Evolutionary conservation across 306 rosid species (phyloP).

Genomic region (Corylus avellana): DNA sequence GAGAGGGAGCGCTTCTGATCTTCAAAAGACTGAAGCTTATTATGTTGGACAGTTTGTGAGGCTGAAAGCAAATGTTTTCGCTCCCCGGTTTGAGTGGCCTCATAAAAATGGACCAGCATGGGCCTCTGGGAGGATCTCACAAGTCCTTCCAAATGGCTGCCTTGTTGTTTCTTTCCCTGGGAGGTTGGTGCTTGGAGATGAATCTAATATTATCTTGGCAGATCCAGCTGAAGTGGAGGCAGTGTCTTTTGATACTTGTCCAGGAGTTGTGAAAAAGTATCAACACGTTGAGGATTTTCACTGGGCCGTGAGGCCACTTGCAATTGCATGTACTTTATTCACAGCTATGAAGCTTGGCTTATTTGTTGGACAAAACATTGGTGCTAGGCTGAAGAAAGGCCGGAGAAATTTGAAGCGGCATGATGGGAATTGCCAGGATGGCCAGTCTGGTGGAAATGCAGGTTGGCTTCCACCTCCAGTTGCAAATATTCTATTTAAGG

Average conservation of each 20-base stretch:
- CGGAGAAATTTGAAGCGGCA: slow-evolving; percentile 12
- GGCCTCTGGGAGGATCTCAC: slow-evolving; percentile 72
- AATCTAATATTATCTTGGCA: slow-evolving; percentile 56
- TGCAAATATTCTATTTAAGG: slow-evolving; percentile 48
- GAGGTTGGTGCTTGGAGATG: slow-evolving; percentile 56
- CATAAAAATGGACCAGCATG: slow-evolving; percentile 51
- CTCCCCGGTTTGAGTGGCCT: slow-evolving; percentile 87
- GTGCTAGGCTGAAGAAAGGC: slow-evolving; percentile 32
- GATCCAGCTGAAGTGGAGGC: slow-evolving; percentile 89
- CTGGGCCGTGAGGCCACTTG: slow-evolving; percentile 80
- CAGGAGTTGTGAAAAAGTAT: slow-evolving; percentile 70
- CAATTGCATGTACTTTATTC: slow-evolving; percentile 60
- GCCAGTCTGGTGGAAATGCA: slow-evolving; percentile 33
- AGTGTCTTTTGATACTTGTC: slow-evolving; percentile 60
- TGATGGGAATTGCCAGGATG: slow-evolving; percentile 21
- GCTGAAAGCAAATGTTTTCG: slow-evolving; percentile 52
- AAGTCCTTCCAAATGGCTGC: slow-evolving; percentile 89
- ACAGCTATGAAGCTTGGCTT: slow-evolving; percentile 73
- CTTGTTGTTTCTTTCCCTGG: slow-evolving; percentile 82
- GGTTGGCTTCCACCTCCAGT: slow-evolving; percentile 44
- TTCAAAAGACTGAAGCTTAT: slow-evolving; percentile 71
- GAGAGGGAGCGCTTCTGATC: slow-evolving; percentile 69
- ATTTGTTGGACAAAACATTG: slow-evolving; percentile 52
- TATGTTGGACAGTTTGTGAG: slow-evolving; percentile 76
- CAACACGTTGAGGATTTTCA: slow-evolving; percentile 90